Percentiles rank a stretch among this genome's conserved stretches.
Conservation (phyloP, 2,329 filamentous ascomycete species). For the Microthyrium microscopicum region DNA sequence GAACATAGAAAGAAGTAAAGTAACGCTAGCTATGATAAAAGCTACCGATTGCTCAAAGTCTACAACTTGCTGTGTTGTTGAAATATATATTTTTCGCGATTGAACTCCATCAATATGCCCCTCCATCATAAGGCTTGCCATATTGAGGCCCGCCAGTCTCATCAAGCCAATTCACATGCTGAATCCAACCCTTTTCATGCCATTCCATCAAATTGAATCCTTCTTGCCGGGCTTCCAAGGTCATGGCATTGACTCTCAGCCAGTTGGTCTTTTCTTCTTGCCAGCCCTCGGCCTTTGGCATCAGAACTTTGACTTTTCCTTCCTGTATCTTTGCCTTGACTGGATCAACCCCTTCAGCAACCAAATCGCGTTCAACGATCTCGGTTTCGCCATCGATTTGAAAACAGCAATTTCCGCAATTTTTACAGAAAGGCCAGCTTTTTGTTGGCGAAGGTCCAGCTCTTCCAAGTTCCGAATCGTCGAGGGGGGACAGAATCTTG, state of each 20-base stretch:
- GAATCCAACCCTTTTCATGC: constrained; percentile 19
- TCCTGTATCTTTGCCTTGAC: too few relatives aligned
- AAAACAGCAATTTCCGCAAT: constrained; percentile 30
- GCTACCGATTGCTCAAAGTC: too few relatives aligned
- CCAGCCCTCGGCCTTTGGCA: constrained; percentile 9
- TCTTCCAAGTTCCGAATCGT: constrained; percentile 23
- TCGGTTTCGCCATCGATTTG: constrained; percentile 22
- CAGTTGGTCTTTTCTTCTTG: constrained; percentile 8
- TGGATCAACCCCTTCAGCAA: too few relatives aligned
- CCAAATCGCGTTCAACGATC: too few relatives aligned
- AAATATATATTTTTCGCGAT: too few relatives aligned
- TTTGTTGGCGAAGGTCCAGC: constrained; percentile 17
- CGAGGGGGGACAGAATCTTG: too few relatives aligned
- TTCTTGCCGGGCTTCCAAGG: constrained; percentile 14
- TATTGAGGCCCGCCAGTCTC: too few relatives aligned
- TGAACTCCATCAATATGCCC: too few relatives aligned
- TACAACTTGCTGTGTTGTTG: too few relatives aligned
- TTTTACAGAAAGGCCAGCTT: constrained; percentile 31
- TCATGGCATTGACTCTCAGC: constrained; percentile 19
- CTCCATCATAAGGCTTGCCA: too few relatives aligned
- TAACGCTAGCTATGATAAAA: too few relatives aligned
- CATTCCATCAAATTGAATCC: constrained; percentile 17
- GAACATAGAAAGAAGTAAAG: too few relatives aligned
- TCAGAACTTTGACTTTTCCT: constrained; percentile 14
- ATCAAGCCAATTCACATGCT: constrained; percentile 18